Percentiles rank a stretch among this genome's conserved stretches.
Conservation (phyloP, 768 basidiomycete genomes). For the Tulasnella calospora region DNA sequence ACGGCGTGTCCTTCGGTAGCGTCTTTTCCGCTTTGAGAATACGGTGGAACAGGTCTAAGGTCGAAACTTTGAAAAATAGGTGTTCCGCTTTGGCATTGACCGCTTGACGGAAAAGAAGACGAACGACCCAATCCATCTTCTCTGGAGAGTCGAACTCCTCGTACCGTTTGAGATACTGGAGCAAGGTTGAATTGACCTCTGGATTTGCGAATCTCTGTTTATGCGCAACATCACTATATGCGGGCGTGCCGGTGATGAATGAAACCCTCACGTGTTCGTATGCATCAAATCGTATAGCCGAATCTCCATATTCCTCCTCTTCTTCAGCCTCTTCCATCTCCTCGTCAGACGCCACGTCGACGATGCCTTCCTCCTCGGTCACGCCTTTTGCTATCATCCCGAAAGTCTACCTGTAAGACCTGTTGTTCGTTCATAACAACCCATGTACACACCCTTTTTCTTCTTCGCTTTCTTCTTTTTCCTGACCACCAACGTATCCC, state of each 20-base stretch:
- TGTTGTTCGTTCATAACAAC: too few relatives aligned
- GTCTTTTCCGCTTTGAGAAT: slow-evolving; percentile 77
- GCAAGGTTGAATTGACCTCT: slow-evolving; percentile 76
- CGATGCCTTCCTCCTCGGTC: slow-evolving; percentile 50
- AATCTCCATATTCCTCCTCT: slow-evolving; percentile 68
- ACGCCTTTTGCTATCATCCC: slow-evolving; percentile 24
- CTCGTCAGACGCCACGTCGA: slow-evolving; percentile 65
- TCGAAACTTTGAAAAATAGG: slow-evolving; percentile 92
- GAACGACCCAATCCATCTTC: slow-evolving; percentile 84
- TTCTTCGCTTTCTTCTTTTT: slow-evolving; percentile 52
- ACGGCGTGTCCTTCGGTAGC: slow-evolving; percentile 69
- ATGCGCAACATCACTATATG: background rate
- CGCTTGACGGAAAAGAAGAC: slow-evolving; percentile 84
- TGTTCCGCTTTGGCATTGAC: slow-evolving; percentile 90
- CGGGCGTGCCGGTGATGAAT: background rate
- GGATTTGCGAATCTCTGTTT: slow-evolving; percentile 82
- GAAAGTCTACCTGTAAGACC: background rate
- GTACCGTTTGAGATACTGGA: slow-evolving; percentile 78
- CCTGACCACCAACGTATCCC: slow-evolving; percentile 70
- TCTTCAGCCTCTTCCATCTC: slow-evolving; percentile 53
- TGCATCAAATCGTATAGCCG: slow-evolving; percentile 84
- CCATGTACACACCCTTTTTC: slow-evolving; percentile 33
- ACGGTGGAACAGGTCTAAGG: slow-evolving; percentile 78
- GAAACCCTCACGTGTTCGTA: slow-evolving; percentile 70
- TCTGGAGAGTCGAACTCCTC: slow-evolving; percentile 73